These are phyloP conservation scores for Fusarium sambucinum DNA, from an alignment of 2,329 filamentous ascomycete genomes.

Conservation along the genomic window DNA sequence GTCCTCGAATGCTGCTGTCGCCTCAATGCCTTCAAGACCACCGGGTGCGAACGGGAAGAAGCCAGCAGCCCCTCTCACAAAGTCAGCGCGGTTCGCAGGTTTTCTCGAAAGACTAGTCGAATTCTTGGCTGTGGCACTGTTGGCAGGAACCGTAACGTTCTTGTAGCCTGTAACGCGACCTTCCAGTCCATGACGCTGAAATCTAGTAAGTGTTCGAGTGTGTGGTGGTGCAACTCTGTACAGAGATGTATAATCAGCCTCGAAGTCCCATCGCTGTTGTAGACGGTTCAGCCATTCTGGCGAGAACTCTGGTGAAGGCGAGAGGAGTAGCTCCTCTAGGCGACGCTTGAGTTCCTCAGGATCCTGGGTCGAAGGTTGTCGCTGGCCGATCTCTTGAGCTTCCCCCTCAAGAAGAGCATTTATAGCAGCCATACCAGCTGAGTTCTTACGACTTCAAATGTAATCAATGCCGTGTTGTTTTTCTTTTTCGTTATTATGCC, in stretches of 20 bases:
- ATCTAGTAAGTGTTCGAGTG: conserved; percentile 93
- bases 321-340: conserved; percentile 82
- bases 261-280: conserved; percentile 89
- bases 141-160: conserved; percentile 91
- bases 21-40: conserved; percentile 87
- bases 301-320: conserved; percentile 83
- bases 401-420: conserved; percentile 51
- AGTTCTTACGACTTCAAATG: conserved; percentile 4
- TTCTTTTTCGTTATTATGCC: conserved; percentile 1
- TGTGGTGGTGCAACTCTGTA: conserved; percentile 92
- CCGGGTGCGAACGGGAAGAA: conserved; percentile 96
- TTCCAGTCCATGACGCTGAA: conserved; percentile 90
- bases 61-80: conserved; percentile 90
- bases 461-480: conserved; percentile 13
- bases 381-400: conserved; percentile 23
- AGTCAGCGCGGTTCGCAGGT: conserved; percentile 87
- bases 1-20: conserved; percentile 85
- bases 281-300: conserved; percentile 87
- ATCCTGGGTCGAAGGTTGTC: conserved; percentile 54
- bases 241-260: conserved; percentile 83
- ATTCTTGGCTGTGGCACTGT: conserved; percentile 92
- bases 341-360: conserved; percentile 74
- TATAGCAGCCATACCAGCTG: conserved; percentile 51
- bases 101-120: conserved; percentile 90
- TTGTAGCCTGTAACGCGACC: conserved; percentile 93